These are phyloP conservation scores for Pontederia paniculata DNA, from an alignment of 176 grass and related monocot species.

Conservation along the genomic window DNA sequence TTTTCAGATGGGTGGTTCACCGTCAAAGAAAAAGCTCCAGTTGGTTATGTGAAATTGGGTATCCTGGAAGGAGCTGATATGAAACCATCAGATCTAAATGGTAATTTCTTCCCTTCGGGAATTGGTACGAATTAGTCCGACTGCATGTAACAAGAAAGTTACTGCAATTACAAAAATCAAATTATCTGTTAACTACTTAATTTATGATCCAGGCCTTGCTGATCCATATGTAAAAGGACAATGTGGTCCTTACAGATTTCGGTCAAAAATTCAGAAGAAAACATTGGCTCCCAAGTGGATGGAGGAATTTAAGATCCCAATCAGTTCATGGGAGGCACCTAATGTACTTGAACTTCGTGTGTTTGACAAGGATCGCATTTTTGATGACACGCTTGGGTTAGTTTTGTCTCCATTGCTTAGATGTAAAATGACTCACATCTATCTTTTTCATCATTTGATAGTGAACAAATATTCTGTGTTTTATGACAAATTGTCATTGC, in stretches of 20 bases:
- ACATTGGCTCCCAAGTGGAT: conserved; percentile 76
- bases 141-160: conserved; percentile 12
- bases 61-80: conserved; percentile 87
- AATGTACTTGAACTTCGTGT: conserved; percentile 74
- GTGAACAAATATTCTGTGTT: too few species aligned
- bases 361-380: conserved; percentile 80
- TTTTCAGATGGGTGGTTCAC: conserved; percentile 65
- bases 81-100: conserved; percentile 93
- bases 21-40: conserved; percentile 65
- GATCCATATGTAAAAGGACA: conserved; percentile 89
- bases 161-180: neutral
- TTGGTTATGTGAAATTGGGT: conserved; percentile 71
- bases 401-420: conserved; percentile 5
- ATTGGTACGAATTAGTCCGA: neutral
- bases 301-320: conserved; percentile 92
- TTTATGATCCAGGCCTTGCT: conserved; percentile 50
- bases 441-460: too few species aligned
- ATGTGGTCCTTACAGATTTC: conserved; percentile 66
- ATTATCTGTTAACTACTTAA: neutral
- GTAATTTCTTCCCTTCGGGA: conserved; percentile 16
- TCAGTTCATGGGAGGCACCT: conserved; percentile 63
- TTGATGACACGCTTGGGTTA: conserved; percentile 89
- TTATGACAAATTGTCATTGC: too few species aligned
- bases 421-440: too few species aligned
- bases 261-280: conserved; percentile 71